Percentiles rank a stretch among this genome's conserved stretches.
These are phyloP conservation scores for Lentinula aciculospora DNA, from an alignment of 768 basidiomycete species.

Conservation along the genomic window DNA sequence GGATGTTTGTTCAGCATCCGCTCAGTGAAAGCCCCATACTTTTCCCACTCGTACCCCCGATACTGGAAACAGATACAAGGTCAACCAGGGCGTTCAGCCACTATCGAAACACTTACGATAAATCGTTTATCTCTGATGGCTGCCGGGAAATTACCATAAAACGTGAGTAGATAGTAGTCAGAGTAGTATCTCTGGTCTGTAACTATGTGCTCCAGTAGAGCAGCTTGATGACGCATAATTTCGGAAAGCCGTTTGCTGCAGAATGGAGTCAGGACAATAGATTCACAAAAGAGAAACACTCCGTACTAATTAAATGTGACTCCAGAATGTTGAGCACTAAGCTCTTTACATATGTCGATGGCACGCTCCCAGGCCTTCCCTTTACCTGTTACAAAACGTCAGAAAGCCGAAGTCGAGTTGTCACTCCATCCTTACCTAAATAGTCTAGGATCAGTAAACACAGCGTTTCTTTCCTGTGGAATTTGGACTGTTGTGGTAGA, in stretches of 20 bases:
- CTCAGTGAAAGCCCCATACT: conserved; percentile 85
- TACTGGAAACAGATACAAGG: conserved; percentile 44
- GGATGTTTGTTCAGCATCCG: conserved; percentile 89
- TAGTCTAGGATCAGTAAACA: conserved; percentile 92
- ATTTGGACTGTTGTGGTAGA: conserved; percentile 88
- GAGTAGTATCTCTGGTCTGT: conserved; percentile 80
- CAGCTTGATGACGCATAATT: conserved; percentile 83
- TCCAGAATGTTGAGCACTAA: conserved; percentile 82
- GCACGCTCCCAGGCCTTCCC: conserved; percentile 98
- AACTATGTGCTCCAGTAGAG: conserved; percentile 80
- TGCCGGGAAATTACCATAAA: conserved; percentile 86
- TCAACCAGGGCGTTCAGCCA: background rate
- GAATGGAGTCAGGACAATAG: conserved; percentile 5
- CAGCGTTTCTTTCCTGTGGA: conserved; percentile 90
- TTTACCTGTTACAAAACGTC: conserved; percentile 49
- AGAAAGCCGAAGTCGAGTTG: conserved; percentile 5
- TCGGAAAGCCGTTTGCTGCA: conserved; percentile 74
- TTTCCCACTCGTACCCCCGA: conserved; percentile 94
- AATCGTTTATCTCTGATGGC: conserved; percentile 88
- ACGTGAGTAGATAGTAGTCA: conserved; percentile 91
- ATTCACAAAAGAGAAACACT: conserved; percentile 3
- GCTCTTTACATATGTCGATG: conserved; percentile 88
- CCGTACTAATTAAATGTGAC: conserved; percentile 87
- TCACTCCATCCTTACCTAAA: conserved; percentile 48
- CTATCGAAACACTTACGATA: conserved; percentile 48